phyloP scores from a whole-genome alignment of 352 stramenopile genomes.

The Bremia lactucae region DNA sequence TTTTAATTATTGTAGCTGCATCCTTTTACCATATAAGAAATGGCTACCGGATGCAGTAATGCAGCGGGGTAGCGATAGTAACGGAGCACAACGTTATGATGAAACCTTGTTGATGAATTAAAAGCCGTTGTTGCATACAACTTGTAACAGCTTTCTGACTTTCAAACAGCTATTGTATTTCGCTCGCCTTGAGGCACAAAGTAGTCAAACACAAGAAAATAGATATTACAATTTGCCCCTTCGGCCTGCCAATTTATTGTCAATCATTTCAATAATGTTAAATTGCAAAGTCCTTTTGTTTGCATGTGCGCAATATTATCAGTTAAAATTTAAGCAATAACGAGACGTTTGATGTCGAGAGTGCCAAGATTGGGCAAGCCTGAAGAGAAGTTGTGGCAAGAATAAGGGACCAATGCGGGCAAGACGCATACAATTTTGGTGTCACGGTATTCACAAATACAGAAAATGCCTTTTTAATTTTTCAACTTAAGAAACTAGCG shows the following conservation, averaged over 20 bases:
- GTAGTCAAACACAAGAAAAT: constrained; percentile 37
- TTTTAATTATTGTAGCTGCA: too few relatives aligned
- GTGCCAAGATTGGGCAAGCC: constrained; percentile 87
- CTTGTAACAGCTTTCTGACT: constrained; percentile 37
- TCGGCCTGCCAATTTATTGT: too few relatives aligned
- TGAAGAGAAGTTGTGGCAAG: constrained; percentile 76
- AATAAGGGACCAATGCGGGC: constrained; percentile 55
- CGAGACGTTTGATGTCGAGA: constrained; percentile 90
- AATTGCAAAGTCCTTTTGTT: constrained; percentile 78
- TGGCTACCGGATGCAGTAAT: constrained; percentile 53
- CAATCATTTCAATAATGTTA: too few relatives aligned
- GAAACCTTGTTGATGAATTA: constrained; percentile 36
- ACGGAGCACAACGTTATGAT: constrained; percentile 54
- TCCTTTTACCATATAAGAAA: too few relatives aligned
- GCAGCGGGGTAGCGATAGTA: constrained; percentile 33
- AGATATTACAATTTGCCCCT: too few relatives aligned
- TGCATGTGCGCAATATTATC: too few relatives aligned
- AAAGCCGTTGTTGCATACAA: constrained; percentile 34
- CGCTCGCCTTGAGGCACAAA: constrained; percentile 36
- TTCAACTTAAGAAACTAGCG: constrained; percentile 70
- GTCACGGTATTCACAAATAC: too few relatives aligned
- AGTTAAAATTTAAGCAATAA: too few relatives aligned
- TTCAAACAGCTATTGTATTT: constrained; percentile 55
- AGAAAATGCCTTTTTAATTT: too few relatives aligned
- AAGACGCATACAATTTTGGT: constrained; percentile 39